Evolutionary conservation across 768 basidiomycete species (phyloP), one percentile per base, ranked within the genome.

Genomic region (Thelephora aurantiotincta): DNA sequence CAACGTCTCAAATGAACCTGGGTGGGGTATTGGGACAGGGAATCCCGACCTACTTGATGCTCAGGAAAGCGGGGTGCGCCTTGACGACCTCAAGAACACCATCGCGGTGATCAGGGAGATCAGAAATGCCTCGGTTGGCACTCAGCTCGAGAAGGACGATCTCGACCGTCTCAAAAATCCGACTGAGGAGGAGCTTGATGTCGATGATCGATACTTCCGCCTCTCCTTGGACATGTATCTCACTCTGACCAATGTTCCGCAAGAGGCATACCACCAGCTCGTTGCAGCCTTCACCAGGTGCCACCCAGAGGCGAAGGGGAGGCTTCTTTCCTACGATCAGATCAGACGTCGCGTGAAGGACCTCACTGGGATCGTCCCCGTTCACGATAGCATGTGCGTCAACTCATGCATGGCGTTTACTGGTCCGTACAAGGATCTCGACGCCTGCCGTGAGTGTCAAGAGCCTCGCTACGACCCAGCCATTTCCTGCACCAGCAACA

Each of bases 381-480:
- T 54, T 2, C 30, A 26, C 23, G 16, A 34, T 11, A 51, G 52
- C 42, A 54, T 54, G 54, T 54, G 54, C 30, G 18, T 47, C 16
- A 41, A 52, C 34, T 46, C 48, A 26, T 54, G 54, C 30, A 11
- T 50, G 11, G 54, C 45, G 2, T 54, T 47, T 33, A 48, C 46
- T 11, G 68, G 71, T 0, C 67, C 66, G 0, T 68, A 59, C n/a
- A 43, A 46, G 1, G 23, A 58, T 0, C 47, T 62, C 0, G 55
- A 65, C 0, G 2, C 16, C 0, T 75, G 71, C 46, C 53, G 54
- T 0, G 16, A 50, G 0, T 74, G 71, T 49, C 42, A 44, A 0
- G 54, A 65, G 34, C 55, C 64, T 1, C 53, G 52, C 0, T 70
- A 62, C 51, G 52, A 63, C 43, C 47, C 44, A 1, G 41, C 19